phyloP scores from a whole-genome alignment of 1,284 basidiomycete genomes.

The Microbotryum violaceum region DNA sequence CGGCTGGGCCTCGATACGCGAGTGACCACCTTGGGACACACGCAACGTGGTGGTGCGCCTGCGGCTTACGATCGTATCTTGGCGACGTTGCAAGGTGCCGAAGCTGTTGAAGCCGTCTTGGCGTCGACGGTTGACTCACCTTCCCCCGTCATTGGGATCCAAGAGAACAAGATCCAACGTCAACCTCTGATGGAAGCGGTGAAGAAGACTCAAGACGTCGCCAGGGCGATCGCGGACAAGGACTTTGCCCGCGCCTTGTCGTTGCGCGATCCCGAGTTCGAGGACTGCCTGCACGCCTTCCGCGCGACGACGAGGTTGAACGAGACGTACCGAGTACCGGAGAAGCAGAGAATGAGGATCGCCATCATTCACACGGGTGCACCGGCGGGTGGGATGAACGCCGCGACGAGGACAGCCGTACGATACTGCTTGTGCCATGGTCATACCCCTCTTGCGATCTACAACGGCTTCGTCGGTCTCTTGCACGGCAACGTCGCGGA shows the following conservation, averaged over 20 bases:
- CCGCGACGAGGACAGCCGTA: conserved; percentile 86
- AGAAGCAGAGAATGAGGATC: conserved; percentile 65
- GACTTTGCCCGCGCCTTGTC: conserved; percentile 83
- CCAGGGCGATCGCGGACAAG: conserved; percentile 69
- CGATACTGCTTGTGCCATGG: conserved; percentile 89
- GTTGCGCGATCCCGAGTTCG: conserved; percentile 85
- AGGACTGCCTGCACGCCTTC: conserved; percentile 79
- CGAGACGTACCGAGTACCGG: conserved; percentile 55
- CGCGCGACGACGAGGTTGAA: conserved; percentile 60
- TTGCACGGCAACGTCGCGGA: conserved; percentile 79
- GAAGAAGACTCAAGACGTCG: conserved; percentile 76
- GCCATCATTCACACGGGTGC: conserved; percentile 94
- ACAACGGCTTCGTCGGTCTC: conserved; percentile 92
- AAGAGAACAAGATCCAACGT: conserved; percentile 89
- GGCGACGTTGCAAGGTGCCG: conserved; percentile 90
- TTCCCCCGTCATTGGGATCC: conserved; percentile 94
- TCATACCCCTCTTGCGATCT: conserved; percentile 79
- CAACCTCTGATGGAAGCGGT: conserved; percentile 91
- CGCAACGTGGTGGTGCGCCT: conserved; percentile 86
- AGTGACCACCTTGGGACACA: conserved; percentile 97
- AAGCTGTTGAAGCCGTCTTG: conserved; percentile 86
- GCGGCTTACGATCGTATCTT: conserved; percentile 88
- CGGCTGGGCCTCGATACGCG: conserved; percentile 86
- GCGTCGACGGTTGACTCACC: conserved; percentile 81
- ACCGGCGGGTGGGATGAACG: conserved; percentile 97